Conservation (phyloP, 768 basidiomycete species). For the Rhodotorula paludigena region DNA sequence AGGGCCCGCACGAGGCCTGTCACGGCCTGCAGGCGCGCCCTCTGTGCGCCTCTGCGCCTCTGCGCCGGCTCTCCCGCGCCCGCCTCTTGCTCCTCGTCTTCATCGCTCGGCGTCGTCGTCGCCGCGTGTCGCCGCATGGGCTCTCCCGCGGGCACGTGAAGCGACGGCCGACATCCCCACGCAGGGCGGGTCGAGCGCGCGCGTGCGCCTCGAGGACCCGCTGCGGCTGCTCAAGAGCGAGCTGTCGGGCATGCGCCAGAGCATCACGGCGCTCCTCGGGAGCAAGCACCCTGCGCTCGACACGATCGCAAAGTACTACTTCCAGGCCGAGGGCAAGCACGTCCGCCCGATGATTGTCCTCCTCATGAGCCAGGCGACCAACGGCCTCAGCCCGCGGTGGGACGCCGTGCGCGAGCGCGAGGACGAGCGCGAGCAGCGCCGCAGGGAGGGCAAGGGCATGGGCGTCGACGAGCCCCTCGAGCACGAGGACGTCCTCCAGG, state of each 20-base stretch:
- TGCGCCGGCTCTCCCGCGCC: background rate
- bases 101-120: constrained; percentile 21
- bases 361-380: constrained; percentile 84
- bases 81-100: background rate
- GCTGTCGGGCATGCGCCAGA: constrained; percentile 64
- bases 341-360: constrained; percentile 83
- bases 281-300: constrained; percentile 82
- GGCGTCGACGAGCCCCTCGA: constrained; percentile 74
- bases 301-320: constrained; percentile 87
- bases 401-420: constrained; percentile 55
- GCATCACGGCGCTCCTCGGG: constrained; percentile 71
- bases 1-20: background rate
- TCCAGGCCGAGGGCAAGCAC: constrained; percentile 79
- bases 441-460: constrained; percentile 55
- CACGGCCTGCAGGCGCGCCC: background rate
- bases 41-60: too few species aligned
- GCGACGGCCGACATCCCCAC: constrained; percentile 13
- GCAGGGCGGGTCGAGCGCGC: background rate
- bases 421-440: constrained; percentile 52
- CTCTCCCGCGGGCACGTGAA: constrained; percentile 8
- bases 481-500: constrained; percentile 73
- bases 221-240: constrained; percentile 67
- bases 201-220: constrained; percentile 54
- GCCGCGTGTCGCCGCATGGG: constrained; percentile 12
- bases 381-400: constrained; percentile 68